Base-by-base conservation (phyloP, 805 yeast genomes). In the Cyberlindnera maclurae region DNA sequence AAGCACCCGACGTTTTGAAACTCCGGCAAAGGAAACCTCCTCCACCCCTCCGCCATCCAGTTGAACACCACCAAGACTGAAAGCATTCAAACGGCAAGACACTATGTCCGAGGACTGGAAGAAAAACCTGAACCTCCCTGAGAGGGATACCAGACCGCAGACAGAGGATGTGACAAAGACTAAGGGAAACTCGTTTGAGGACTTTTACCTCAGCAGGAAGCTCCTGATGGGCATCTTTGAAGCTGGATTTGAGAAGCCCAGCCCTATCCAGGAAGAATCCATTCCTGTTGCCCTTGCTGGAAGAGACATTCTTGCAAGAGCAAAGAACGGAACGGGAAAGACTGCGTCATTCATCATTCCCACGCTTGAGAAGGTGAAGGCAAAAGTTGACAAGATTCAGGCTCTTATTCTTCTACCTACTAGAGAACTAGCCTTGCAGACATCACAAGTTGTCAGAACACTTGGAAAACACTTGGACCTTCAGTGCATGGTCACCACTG, bases 341-440 rank as follows among this genome's bases (percentile, higher is more conserved):
- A 93, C 98, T 8, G 98, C 97, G 2, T 95, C 98, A 6, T 93
- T 93, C 61, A 82, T 87, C 36, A 90, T 93, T 49, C 98, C 98
- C 37, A 76, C 95, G 22, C 71, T 93, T 55, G 95, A 93, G 62
- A 83, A 80, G 58, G 72, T 88, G 44, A 85, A 89, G 63, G 89
- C 97, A 40, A 83, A 86, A 56, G 50, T 79, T 36, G 75, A 79
- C 62, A 82, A 83, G 58, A 86, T 88, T 52, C 98, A 93, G 64
- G 93, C 95, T 7, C 74, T 93, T 43, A 86, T 93, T 42, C 73
- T 93, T 61, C 95, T 93, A 18, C 98, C 98, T 52, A 93, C 98
- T 12, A 84, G 98, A 74, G 98, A 93, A 64, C 76, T 93, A 57
- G 98, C 98, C 3, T 71, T 93, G 55, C 98, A 93, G 65, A 93